Base-by-base conservation (phyloP, 2,329 filamentous ascomycete species). In the Colletotrichum melonis region DNA sequence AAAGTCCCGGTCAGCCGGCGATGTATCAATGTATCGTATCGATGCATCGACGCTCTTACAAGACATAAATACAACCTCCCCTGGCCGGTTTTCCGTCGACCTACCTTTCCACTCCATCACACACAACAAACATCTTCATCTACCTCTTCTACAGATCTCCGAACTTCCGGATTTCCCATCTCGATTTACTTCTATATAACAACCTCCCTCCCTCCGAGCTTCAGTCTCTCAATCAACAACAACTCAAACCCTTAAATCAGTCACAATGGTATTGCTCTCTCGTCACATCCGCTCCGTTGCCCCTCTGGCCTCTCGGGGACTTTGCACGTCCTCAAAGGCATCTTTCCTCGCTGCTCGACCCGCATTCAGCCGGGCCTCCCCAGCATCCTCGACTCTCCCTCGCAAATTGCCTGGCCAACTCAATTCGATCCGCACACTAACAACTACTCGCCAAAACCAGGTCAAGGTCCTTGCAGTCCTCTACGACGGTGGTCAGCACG, bases 401-500 rank as follows among this genome's bases (percentile, higher is more conserved):
- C 85, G 79, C 81, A 80, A 80, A 84, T 77, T 82, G 84, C 69
- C 74, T 58, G 62, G 73, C 55, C 63, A 74, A 63, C 75, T 75
- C 75, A 88, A 89, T 81, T 88, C 92, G 77, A 87, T 87, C 78
- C 90, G 90, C 86, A 90, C 84, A 85, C 87, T 89, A 81, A 88
- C 87, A 79, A 84, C 83, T 75, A 76, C 77, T 73, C 78, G 78
- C 78, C 78, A 80, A 81, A 73, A 73, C 49, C 79, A 98, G 95
- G 95, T 95, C 88, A 98, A 98, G 89, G 94, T 98, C 86, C 92
- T 98, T 83, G 89, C 95, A 82, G 94, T 97, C 79, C 91, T 98
- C 79, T 98, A 98, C 89, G 95, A 98, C 86, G 95, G 95, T 84
- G 90, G 91, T 83, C 88, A 95, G 87, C 95, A 98, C 88, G 95